Conservation (phyloP, 1,284 basidiomycete species). For the Rhizopogon parksii region DNA sequence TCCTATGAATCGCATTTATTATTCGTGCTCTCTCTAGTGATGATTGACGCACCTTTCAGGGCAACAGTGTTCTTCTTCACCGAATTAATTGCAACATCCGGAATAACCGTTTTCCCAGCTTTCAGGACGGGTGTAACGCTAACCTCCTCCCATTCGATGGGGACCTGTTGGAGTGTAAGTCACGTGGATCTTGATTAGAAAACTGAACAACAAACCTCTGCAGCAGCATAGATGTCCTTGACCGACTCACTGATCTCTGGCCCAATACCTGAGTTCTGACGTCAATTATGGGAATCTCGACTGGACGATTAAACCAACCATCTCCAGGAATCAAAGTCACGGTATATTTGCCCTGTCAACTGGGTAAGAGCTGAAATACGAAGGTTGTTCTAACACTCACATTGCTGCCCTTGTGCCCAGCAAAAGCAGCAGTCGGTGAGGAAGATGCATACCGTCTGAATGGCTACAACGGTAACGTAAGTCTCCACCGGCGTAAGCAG, state of each 20-base stretch:
- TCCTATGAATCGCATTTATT: constrained; percentile 37
- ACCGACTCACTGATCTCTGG: constrained; percentile 97
- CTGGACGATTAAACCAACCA: constrained; percentile 45
- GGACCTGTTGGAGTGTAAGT: constrained; percentile 52
- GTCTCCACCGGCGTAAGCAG: constrained; percentile 8
- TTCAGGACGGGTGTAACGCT: constrained; percentile 92
- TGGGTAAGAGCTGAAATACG: constrained; percentile 6
- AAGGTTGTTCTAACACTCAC: constrained; percentile 40
- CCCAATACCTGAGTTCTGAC: constrained; percentile 72
- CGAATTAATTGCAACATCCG: constrained; percentile 84
- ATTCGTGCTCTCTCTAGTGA: constrained; percentile 4
- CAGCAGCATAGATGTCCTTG: constrained; percentile 88
- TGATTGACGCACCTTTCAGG: constrained; percentile 72
- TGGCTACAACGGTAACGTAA: constrained; percentile 33
- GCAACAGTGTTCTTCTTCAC: constrained; percentile 98
- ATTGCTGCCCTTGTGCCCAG: constrained; percentile 80
- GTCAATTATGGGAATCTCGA: constrained; percentile 18
- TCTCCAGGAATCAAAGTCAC: constrained; percentile 92
- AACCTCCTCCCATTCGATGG: constrained; percentile 98
- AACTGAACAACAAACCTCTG: constrained; percentile 49
- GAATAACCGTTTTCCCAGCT: constrained; percentile 95
- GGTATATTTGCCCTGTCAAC: constrained; percentile 82
- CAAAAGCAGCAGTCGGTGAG: constrained; percentile 78
- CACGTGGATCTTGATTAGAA: constrained; percentile 1
- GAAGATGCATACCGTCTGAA: constrained; percentile 64